A percentile compares a stretch with the other conserved stretches of the same genome.
These are phyloP conservation scores for Alnus rubra DNA, from an alignment of 306 rosid genomes.

Conservation along the genomic window DNA sequence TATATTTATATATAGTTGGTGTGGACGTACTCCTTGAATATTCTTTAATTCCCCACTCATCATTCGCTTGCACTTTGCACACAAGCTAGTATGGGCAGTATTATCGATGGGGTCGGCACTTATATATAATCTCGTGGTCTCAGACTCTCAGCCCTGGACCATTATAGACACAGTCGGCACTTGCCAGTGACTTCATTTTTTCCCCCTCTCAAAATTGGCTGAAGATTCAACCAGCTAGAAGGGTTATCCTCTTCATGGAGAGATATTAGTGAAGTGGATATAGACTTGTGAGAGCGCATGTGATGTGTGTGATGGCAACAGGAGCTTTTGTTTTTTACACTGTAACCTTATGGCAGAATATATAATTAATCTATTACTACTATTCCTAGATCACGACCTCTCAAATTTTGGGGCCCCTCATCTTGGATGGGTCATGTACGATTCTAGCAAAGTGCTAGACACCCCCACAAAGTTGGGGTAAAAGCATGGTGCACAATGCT, in stretches of 20 bases:
- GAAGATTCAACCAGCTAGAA: neutral
- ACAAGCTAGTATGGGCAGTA: no score
- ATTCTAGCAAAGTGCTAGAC: neutral
- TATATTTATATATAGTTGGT: no score
- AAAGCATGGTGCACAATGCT: neutral
- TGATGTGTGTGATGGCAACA: conserved; percentile 8
- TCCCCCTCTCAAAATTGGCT: neutral
- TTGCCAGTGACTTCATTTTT: no score
- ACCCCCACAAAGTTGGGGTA: neutral
- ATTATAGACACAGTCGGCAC: no score
- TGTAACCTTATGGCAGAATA: neutral
- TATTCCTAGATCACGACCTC: conserved; percentile 4
- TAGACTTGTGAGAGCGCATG: neutral
- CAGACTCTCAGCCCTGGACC: no score
- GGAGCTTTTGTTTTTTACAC: neutral
- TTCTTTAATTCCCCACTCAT: no score
- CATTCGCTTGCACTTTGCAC: no score
- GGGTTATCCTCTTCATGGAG: neutral
- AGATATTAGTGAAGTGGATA: neutral
- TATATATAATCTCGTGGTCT: no score
- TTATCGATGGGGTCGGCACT: no score
- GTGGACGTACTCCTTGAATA: no score
- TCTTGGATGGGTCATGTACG: neutral
- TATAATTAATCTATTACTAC: neutral
- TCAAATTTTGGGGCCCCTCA: conserved; percentile 7